phyloP scores from a whole-genome alignment of 2,329 filamentous ascomycete genomes.

The Fonsecaea erecta region DNA sequence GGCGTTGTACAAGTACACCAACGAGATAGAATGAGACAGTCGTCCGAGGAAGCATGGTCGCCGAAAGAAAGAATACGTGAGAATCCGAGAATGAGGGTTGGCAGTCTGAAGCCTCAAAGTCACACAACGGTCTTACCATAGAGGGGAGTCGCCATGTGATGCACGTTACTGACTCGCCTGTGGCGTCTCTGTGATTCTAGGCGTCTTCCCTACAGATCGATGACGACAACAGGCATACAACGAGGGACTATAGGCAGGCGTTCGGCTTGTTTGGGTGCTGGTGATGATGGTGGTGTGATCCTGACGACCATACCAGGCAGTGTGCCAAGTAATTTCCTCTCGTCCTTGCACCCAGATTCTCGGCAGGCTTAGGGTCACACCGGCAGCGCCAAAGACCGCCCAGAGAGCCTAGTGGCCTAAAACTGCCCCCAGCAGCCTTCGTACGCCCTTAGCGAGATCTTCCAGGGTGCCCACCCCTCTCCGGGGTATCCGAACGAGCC shows the following conservation, averaged over 20 bases:
- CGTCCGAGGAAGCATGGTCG: not conserved
- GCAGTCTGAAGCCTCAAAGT: conserved; percentile 6
- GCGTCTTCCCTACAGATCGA: not conserved
- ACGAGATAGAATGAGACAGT: not conserved
- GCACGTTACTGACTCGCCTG: not conserved
- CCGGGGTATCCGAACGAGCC: not conserved
- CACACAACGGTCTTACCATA: conserved; percentile 11
- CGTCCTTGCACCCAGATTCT: not conserved
- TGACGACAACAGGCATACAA: not conserved
- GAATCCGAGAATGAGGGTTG: conserved; percentile 1
- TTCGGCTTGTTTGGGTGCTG: not conserved
- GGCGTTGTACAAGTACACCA: not conserved
- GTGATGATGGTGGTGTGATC: not conserved
- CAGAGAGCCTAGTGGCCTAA: not conserved
- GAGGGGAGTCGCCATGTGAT: conserved; percentile 15
- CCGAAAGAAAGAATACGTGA: not conserved
- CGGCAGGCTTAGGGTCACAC: not conserved
- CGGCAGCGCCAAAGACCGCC: not conserved
- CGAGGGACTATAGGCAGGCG: not conserved
- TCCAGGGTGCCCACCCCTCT: not conserved
- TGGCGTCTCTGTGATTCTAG: not conserved
- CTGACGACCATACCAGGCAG: not conserved
- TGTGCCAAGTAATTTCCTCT: too few species aligned
- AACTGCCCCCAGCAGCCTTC: not conserved
- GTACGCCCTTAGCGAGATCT: not conserved